A percentile compares a stretch with the other conserved stretches of the same genome.
phyloP scores from a whole-genome alignment of 164 flowering plant genomes.

The Santalum album region DNA sequence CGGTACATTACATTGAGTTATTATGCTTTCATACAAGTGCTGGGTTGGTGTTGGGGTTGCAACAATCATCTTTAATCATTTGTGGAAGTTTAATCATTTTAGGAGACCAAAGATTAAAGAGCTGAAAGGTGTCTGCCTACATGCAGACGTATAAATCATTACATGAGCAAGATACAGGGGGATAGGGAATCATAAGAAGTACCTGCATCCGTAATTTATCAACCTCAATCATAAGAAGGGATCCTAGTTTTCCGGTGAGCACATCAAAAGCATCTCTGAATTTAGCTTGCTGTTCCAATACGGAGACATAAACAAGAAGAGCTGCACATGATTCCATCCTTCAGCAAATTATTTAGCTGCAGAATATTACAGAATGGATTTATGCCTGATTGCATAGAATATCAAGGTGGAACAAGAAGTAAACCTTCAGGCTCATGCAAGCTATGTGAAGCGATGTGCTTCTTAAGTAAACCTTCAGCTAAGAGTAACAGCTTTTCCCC shows the following conservation, averaged over 20 bases:
- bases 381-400: not conserved
- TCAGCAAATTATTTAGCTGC: not conserved
- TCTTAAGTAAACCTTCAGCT: slow-evolving; percentile 91
- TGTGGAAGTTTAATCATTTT: too few species aligned
- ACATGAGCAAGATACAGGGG: too few species aligned
- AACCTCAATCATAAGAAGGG: slow-evolving; percentile 67
- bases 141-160: too few species aligned
- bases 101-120: too few species aligned
- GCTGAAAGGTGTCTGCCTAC: too few species aligned
- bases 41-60: too few species aligned
- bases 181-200: slow-evolving; percentile 28
- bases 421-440: slow-evolving; percentile 95
- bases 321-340: slow-evolving; percentile 38
- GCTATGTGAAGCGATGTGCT: slow-evolving; percentile 75
- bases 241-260: slow-evolving; percentile 74
- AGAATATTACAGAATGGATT: not conserved
- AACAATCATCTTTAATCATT: too few species aligned
- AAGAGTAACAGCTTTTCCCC: slow-evolving; percentile 58
- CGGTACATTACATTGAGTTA: too few species aligned
- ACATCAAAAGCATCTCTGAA: slow-evolving; percentile 70
- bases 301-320: slow-evolving; percentile 69
- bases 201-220: slow-evolving; percentile 89
- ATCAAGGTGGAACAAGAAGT: slow-evolving; percentile 5
- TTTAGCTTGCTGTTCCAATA: slow-evolving; percentile 82
- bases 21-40: too few species aligned